phyloP scores from a whole-genome alignment of 163 green algal genomes.

The Scenedesmus sp. region DNA sequence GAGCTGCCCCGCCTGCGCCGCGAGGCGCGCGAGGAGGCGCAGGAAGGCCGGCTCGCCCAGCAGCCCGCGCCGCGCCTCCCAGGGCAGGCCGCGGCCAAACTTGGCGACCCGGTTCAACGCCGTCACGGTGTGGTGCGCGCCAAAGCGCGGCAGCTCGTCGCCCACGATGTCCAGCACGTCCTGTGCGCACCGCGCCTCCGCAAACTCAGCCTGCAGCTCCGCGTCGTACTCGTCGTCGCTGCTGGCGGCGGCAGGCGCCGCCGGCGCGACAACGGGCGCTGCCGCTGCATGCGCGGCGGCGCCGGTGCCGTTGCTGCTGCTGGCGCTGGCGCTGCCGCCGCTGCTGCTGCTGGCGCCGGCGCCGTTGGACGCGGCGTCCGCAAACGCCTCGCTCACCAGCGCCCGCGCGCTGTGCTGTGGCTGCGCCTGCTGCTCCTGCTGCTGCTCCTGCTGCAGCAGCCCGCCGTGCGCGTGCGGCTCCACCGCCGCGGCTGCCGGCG shows the following conservation, averaged over 20 bases:
- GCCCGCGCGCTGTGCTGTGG: too few relatives aligned
- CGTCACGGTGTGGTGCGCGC: constrained; percentile 24
- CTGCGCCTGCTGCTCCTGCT: neutral
- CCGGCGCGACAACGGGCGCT: neutral
- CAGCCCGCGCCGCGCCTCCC: neutral
- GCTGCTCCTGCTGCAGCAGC: neutral
- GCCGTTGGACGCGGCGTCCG: neutral
- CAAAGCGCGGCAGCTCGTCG: constrained; percentile 33
- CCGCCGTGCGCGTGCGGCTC: too few relatives aligned
- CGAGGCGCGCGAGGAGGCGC: constrained; percentile 25
- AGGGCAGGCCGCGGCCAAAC: constrained; percentile 1
- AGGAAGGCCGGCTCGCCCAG: constrained; percentile 11
- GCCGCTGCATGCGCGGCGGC: neutral
- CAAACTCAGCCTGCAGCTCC: constrained; percentile 33
- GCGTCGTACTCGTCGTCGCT: neutral
- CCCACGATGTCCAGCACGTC: constrained; percentile 47
- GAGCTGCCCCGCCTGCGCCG: neutral
- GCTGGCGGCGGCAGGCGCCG: neutral
- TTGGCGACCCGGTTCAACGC: constrained; percentile 31
- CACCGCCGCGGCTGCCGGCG: too few relatives aligned
- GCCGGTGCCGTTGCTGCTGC: constrained; percentile 16
- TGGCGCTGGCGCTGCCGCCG: constrained; percentile 1
- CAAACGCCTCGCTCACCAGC: too few relatives aligned
- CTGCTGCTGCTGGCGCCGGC: neutral
- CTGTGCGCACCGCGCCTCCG: constrained; percentile 29